Evolutionary conservation across 2,329 filamentous ascomycete genomes (phyloP).

Genomic region (Alternaria ethzedia): DNA sequence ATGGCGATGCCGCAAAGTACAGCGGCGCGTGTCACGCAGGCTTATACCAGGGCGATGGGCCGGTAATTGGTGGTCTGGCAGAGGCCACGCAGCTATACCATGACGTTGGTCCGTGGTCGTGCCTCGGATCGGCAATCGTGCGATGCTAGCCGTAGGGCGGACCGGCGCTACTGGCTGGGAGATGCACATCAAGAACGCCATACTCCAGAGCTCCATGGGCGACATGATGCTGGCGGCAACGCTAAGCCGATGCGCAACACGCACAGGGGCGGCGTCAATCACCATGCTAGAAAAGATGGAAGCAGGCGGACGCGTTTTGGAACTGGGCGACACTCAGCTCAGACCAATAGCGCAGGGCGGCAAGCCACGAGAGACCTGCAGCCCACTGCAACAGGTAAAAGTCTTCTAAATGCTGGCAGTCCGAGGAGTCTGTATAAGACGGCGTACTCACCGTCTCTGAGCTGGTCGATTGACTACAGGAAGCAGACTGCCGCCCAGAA

Average conservation of each 20-base stretch:
- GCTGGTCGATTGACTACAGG: conserved; percentile 29
- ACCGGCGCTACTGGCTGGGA: conserved; percentile 23
- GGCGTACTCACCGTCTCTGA: conserved; percentile 33
- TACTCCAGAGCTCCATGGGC: conserved; percentile 10
- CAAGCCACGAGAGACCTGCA: conserved; percentile 41
- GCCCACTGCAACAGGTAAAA: conserved; percentile 41
- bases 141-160: conserved; percentile 27
- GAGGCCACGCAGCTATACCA: conserved; percentile 23
- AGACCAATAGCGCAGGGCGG: conserved; percentile 44
- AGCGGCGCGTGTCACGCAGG: conserved; percentile 29
- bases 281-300: conserved; percentile 33
- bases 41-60: conserved; percentile 18
- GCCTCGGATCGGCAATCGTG: conserved; percentile 40
- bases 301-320: conserved; percentile 29
- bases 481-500: conserved; percentile 32
- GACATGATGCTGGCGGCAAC: conserved; percentile 18
- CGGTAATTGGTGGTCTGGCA: conserved; percentile 27
- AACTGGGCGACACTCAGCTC: conserved; percentile 39
- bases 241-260: conserved; percentile 13
- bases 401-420: conserved; percentile 23
- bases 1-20: conserved; percentile 27
- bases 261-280: conserved; percentile 33
- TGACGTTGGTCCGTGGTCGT: conserved; percentile 27
- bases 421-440: conserved; percentile 43
- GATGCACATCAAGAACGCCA: not conserved